These are phyloP conservation scores for Trametes pubescens DNA, from an alignment of 1,284 basidiomycete species.

Conservation along the genomic window DNA sequence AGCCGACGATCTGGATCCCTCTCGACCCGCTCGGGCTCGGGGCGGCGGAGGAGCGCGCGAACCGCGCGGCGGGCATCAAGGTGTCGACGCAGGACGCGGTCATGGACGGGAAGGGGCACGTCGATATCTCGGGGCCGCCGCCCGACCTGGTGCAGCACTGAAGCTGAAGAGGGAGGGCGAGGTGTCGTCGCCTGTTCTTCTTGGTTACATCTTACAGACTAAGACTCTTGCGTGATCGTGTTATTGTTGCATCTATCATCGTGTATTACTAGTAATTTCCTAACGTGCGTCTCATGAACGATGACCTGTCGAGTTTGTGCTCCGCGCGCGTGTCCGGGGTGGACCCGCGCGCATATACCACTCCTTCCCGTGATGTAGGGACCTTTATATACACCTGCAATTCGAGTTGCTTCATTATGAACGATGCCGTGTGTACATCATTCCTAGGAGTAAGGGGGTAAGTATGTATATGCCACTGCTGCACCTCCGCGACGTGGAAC, in stretches of 20 bases:
- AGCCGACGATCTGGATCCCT: slow-evolving; percentile 85
- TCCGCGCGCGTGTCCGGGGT: too few species aligned
- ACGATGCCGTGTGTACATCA: too few species aligned
- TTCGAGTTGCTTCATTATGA: too few species aligned
- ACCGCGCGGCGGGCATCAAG: slow-evolving; percentile 64
- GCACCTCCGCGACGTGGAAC: too few species aligned
- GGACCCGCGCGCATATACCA: too few species aligned
- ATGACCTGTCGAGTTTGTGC: too few species aligned
- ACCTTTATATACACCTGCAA: too few species aligned
- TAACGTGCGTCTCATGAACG: not conserved
- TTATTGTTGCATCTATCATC: not conserved
- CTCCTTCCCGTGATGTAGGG: too few species aligned
- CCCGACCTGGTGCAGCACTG: slow-evolving; percentile 40
- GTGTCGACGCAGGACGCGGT: slow-evolving; percentile 63
- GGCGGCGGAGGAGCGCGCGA: slow-evolving; percentile 68
- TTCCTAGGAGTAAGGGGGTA: too few species aligned
- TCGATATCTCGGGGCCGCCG: slow-evolving; percentile 57
- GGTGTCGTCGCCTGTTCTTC: too few species aligned
- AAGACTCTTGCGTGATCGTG: not conserved
- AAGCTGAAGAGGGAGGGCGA: not conserved
- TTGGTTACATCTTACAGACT: not conserved
- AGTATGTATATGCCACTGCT: too few species aligned
- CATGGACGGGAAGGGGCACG: slow-evolving; percentile 76
- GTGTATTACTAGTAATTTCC: not conserved
- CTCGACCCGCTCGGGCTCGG: slow-evolving; percentile 72